Evolutionary conservation across 2,329 filamentous ascomycete genomes (phyloP).

Genomic region (Dendrostoma leiphaemia): DNA sequence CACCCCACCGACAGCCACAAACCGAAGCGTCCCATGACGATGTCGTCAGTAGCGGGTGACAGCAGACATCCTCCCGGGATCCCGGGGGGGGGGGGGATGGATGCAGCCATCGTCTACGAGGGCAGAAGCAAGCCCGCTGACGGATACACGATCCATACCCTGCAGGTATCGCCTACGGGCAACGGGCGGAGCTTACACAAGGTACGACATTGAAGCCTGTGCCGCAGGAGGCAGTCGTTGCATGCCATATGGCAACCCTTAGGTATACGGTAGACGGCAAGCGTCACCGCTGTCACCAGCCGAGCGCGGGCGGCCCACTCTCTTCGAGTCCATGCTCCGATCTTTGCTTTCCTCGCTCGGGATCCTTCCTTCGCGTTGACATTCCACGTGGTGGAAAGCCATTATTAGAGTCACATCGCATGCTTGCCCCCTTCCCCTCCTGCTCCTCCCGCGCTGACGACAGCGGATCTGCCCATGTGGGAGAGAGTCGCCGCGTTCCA

Average conservation of each 20-base stretch:
- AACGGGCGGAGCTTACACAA: not conserved
- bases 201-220: not conserved
- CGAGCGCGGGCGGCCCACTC: not conserved
- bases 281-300: not conserved
- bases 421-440: not conserved
- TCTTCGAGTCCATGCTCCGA: not conserved
- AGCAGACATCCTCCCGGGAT: not conserved
- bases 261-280: not conserved
- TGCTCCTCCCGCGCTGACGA: not conserved
- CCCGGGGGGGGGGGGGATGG: no score
- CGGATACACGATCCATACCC: not conserved
- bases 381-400: conserved; percentile 12
- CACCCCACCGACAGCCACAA: no score
- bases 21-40: no score
- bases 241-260: no score
- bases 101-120: no score
- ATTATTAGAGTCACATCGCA: not conserved
- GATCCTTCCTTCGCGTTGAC: not conserved
- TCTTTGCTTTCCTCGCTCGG: not conserved
- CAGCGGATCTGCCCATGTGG: conserved; percentile 11
- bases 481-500: conserved; percentile 5
- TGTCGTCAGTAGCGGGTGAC: not conserved
- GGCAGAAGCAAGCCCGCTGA: no score
- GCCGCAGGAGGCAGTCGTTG: not conserved
- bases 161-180: not conserved